phyloP scores from a whole-genome alignment of 2,329 filamentous ascomycete genomes.

The Tolypocladium cylindrosporum region DNA sequence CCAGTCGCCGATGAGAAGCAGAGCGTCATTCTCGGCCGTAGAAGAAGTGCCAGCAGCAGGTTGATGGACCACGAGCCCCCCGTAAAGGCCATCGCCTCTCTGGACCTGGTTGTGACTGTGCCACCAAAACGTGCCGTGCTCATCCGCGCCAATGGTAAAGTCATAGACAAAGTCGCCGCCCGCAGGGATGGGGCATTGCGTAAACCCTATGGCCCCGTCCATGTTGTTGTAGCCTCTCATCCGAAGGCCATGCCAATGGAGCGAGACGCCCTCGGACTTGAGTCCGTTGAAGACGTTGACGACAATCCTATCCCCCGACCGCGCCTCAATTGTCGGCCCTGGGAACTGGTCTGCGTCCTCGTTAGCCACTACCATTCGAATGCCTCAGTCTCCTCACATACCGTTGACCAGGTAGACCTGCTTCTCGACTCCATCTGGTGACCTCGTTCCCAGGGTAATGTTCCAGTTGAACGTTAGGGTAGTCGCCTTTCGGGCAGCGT shows the following conservation, averaged over 20 bases:
- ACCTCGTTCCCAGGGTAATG: slow-evolving; percentile 6
- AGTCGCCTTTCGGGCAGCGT: slow-evolving; percentile 5
- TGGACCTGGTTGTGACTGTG: slow-evolving; percentile 45
- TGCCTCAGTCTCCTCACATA: neutral
- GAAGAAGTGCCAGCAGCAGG: slow-evolving; percentile 17
- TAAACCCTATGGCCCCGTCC: slow-evolving; percentile 46
- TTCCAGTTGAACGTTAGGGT: slow-evolving; percentile 11
- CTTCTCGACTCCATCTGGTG: slow-evolving; percentile 14
- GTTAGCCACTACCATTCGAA: neutral
- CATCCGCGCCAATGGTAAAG: slow-evolving; percentile 43
- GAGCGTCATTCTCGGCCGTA: slow-evolving; percentile 35
- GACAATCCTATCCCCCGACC: slow-evolving; percentile 60
- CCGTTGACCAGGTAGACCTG: slow-evolving; percentile 15
- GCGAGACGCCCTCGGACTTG: slow-evolving; percentile 49
- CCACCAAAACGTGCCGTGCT: slow-evolving; percentile 47
- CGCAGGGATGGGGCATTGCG: slow-evolving; percentile 40
- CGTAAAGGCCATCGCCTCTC: slow-evolving; percentile 44
- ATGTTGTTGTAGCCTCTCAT: slow-evolving; percentile 63
- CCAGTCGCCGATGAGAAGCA: slow-evolving; percentile 38
- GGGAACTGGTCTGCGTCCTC: slow-evolving; percentile 45
- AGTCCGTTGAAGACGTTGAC: slow-evolving; percentile 55
- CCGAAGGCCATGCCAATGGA: slow-evolving; percentile 68
- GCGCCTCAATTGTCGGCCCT: slow-evolving; percentile 57
- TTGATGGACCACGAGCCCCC: slow-evolving; percentile 48
- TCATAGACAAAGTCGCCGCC: slow-evolving; percentile 43